These are phyloP conservation scores for Thamnidium elegans DNA, from an alignment of 192 early-diverging fungal genomes.

Conservation along the genomic window DNA sequence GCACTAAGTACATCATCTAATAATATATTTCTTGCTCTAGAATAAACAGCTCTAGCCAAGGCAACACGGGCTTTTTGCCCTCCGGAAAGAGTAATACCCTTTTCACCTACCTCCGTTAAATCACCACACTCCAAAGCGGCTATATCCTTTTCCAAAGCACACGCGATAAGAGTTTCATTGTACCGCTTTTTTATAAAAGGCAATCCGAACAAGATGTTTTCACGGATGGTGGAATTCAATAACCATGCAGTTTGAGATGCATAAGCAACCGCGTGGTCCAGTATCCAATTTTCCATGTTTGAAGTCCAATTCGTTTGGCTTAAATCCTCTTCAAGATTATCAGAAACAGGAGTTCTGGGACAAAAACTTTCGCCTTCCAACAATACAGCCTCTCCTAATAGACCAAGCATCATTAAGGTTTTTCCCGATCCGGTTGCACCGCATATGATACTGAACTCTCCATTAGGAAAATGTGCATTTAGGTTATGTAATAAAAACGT, in stretches of 20 bases:
- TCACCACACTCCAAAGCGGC: constrained; percentile 53
- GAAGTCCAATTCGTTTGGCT: not conserved
- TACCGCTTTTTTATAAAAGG: constrained; percentile 53
- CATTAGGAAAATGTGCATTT: constrained; percentile 45
- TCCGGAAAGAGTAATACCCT: constrained; percentile 79
- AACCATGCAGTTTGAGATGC: constrained; percentile 70
- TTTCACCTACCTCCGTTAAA: constrained; percentile 71
- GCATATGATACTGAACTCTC: constrained; percentile 50
- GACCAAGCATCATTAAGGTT: constrained; percentile 72
- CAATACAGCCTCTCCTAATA: constrained; percentile 65
- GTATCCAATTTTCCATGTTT: constrained; percentile 31
- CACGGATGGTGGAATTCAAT: constrained; percentile 60
- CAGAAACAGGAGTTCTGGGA: constrained; percentile 25
- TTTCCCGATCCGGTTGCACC: constrained; percentile 90
- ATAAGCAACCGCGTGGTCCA: constrained; percentile 68
- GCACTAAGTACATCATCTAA: constrained; percentile 88
- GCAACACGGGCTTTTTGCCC: constrained; percentile 87
- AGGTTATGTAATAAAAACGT: constrained; percentile 44
- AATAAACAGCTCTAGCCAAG: constrained; percentile 84
- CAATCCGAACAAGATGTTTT: constrained; percentile 71
- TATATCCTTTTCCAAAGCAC: constrained; percentile 62
- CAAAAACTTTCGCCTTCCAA: constrained; percentile 39
- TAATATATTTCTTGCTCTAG: constrained; percentile 56
- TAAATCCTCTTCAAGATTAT: constrained; percentile 6
- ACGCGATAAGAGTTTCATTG: constrained; percentile 49